Evolutionary conservation across 2,329 filamentous ascomycete species (phyloP), one percentile per base, ranked within the genome.

Genomic region (Epichloe scottii): DNA sequence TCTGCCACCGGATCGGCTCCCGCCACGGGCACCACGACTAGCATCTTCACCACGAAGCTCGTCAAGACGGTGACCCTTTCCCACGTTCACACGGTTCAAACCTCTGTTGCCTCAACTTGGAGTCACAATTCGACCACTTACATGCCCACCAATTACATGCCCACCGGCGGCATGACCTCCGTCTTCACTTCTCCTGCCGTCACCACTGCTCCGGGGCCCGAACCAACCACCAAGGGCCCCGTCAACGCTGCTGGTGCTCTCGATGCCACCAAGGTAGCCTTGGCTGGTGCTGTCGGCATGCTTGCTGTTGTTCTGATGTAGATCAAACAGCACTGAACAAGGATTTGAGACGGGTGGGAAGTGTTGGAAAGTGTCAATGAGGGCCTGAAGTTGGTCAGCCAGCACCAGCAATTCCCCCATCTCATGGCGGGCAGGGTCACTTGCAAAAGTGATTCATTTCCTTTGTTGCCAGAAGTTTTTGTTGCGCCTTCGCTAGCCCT

Each of bases 1-100:
- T 23, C 55, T 21, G 23, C 41, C 34, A 39, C 30, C n/a, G 7
- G 15, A 4, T 12, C 46, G 33, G 56, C 49, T 19, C 55, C 35
- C 23, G 70, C 71, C 42, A 69, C 72, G 17, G 75, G 72, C 21
- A 71, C 70, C 42, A 70, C 71, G 30, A 77, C 73, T 26, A 66
- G 66, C 46, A 79, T 76, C 17, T 69, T 69, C 26, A 81, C 77
- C 40, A 68, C 69, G 51, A 73, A 71, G 44, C 59, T 74, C 58
- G 77, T 74, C 60, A 73, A 72, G 62, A 77, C 74, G 46, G 61
- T 76, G 62, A 78, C 72, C 44, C 71, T 80, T 54, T 71, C 71
- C 44, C 63, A 68, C 60, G 69, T 74, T 35, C 59, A 11, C 26
- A 30, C 26, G 8, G 26, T 30, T 30, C 8, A 10, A 30, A 30